Percentiles rank a stretch among this genome's conserved stretches.
These are phyloP conservation scores for Aspergillus texensis DNA, from an alignment of 2,329 filamentous ascomycete genomes.

Conservation along the genomic window DNA sequence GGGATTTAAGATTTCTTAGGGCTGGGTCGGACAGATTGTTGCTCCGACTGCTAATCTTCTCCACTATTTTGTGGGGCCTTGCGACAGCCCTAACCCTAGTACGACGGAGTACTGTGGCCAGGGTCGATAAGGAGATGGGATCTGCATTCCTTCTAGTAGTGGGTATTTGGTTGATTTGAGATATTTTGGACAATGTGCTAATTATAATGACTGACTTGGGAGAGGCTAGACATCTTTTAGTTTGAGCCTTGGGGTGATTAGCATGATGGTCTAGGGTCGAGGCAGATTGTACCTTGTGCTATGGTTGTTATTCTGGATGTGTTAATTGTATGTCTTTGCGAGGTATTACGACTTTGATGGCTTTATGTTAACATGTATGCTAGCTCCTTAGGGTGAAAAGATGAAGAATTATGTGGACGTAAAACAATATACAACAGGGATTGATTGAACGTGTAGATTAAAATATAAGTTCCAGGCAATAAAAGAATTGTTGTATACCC, in stretches of 20 bases:
- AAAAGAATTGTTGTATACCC: background rate
- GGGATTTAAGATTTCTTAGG: background rate
- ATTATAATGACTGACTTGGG: background rate
- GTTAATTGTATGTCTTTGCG: background rate
- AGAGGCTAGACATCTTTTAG: background rate
- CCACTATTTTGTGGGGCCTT: background rate
- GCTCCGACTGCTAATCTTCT: background rate
- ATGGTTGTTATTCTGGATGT: background rate
- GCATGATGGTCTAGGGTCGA: background rate
- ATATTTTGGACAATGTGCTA: background rate
- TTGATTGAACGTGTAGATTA: background rate
- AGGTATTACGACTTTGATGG: fast-evolving
- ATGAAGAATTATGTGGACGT: background rate
- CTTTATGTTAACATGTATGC: background rate
- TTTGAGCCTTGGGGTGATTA: background rate
- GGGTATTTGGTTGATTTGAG: background rate
- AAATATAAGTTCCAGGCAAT: background rate
- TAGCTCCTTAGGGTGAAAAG: background rate
- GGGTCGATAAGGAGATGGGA: background rate
- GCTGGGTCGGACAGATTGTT: background rate
- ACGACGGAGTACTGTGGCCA: background rate
- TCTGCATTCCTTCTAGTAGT: background rate
- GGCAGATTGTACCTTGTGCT: background rate
- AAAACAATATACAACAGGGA: background rate
- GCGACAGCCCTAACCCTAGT: background rate